Percentiles rank a stretch among this genome's conserved stretches.
Evolutionary conservation across 192 early-diverging fungal species (phyloP).

Genomic region (Rhizophlyctis rosea): DNA sequence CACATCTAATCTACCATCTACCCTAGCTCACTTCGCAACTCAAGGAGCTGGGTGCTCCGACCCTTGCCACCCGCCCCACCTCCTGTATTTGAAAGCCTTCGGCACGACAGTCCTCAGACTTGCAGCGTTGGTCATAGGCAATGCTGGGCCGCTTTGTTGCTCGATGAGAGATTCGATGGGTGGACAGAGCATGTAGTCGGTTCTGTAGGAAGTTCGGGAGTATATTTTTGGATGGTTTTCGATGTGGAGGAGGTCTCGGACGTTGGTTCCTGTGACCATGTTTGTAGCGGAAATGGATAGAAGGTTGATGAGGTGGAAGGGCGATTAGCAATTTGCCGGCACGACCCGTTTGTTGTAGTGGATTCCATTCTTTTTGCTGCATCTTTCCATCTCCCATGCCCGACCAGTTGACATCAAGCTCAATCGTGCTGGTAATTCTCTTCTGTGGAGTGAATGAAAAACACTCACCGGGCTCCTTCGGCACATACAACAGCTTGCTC

Average conservation of each 20-base stretch:
- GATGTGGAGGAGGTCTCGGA: background rate
- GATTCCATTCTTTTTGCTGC: too few relatives aligned
- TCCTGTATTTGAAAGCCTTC: background rate
- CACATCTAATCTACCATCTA: too few relatives aligned
- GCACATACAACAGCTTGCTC: background rate
- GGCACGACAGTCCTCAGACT: background rate
- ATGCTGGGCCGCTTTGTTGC: background rate
- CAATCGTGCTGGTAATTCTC: too few relatives aligned
- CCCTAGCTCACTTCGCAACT: too few relatives aligned
- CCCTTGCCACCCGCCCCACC: background rate
- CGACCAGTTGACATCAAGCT: too few relatives aligned
- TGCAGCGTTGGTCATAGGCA: background rate
- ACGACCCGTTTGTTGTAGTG: too few relatives aligned
- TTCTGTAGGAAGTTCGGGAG: background rate
- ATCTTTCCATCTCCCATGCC: too few relatives aligned
- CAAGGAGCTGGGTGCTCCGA: too few relatives aligned
- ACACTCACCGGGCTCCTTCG: background rate
- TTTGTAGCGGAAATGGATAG: too few relatives aligned
- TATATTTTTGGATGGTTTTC: background rate
- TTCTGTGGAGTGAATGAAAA: too few relatives aligned
- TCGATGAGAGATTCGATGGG: background rate
- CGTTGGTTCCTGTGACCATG: background rate
- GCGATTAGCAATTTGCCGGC: too few relatives aligned
- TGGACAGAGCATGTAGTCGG: background rate
- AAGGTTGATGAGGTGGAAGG: too few relatives aligned